phyloP scores from a whole-genome alignment of 2,329 filamentous ascomycete genomes.

The Calonectria fujianensis region DNA sequence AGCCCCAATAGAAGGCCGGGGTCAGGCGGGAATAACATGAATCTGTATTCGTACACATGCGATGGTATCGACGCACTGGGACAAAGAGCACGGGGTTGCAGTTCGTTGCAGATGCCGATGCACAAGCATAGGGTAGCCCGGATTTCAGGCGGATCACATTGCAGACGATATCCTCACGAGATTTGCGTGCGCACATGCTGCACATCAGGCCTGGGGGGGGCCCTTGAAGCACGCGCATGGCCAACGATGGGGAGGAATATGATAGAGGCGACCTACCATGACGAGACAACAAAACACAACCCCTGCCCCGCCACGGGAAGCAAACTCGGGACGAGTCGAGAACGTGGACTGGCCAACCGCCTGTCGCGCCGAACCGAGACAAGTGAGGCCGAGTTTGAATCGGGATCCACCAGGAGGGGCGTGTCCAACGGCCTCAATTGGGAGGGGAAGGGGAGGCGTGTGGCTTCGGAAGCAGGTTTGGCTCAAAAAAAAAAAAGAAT shows the following conservation, averaged over 20 bases:
- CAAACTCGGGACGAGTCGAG: slow-evolving; percentile 25
- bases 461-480: slow-evolving; percentile 13
- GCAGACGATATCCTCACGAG: slow-evolving; percentile 3
- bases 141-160: slow-evolving; percentile 20
- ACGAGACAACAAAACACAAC: slow-evolving; percentile 19
- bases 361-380: slow-evolving; percentile 36
- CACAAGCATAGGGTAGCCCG: slow-evolving; percentile 18
- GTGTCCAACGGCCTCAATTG: slow-evolving; percentile 18
- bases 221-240: slow-evolving; percentile 15
- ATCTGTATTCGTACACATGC: slow-evolving; percentile 17
- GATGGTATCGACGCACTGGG: slow-evolving; percentile 13
- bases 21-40: slow-evolving; percentile 36
- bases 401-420: slow-evolving; percentile 21
- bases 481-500: slow-evolving; percentile 10
- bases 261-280: background rate
- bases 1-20: slow-evolving; percentile 23
- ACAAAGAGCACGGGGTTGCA: slow-evolving; percentile 39
- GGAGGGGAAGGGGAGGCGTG: slow-evolving; percentile 4
- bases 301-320: slow-evolving; percentile 30
- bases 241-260: slow-evolving; percentile 17
- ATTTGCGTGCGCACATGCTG: slow-evolving; percentile 14
- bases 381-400: slow-evolving; percentile 28
- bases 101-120: slow-evolving; percentile 33
- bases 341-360: slow-evolving; percentile 33
- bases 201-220: background rate